phyloP scores from a whole-genome alignment of 345 rosid species.

The Eucalyptus marginata region DNA sequence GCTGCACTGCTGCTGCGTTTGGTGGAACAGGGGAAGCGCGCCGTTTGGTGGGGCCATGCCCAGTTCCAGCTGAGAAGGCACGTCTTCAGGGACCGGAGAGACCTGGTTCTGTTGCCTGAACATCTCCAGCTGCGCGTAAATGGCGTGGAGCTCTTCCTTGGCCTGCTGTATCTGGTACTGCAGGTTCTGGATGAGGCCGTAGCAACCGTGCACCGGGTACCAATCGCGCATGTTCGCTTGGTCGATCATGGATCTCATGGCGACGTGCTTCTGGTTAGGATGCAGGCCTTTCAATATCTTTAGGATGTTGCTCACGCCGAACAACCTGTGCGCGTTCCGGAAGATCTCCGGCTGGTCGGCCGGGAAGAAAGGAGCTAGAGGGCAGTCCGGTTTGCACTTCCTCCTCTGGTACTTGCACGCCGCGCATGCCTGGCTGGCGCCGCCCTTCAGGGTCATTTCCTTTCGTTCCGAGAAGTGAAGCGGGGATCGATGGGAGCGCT shows the following conservation, averaged over 20 bases:
- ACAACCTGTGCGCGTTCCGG: slow-evolving; percentile 65
- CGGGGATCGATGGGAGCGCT: not conserved
- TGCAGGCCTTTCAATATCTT: slow-evolving; percentile 49
- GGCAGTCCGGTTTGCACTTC: slow-evolving; percentile 62
- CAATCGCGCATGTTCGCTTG: slow-evolving; percentile 60
- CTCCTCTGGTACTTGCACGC: slow-evolving; percentile 87
- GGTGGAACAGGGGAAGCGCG: slow-evolving; percentile 14
- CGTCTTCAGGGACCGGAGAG: slow-evolving; percentile 9
- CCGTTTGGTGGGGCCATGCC: slow-evolving; percentile 67
- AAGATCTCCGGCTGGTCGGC: slow-evolving; percentile 65
- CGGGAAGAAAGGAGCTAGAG: slow-evolving; percentile 72
- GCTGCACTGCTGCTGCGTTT: slow-evolving; percentile 5
- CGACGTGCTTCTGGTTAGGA: slow-evolving; percentile 32
- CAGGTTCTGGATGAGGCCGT: slow-evolving; percentile 37
- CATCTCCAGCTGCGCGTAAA: slow-evolving; percentile 49
- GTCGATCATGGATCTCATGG: slow-evolving; percentile 74
- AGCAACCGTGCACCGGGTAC: slow-evolving; percentile 76
- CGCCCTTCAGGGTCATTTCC: slow-evolving; percentile 81
- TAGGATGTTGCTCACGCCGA: slow-evolving; percentile 71
- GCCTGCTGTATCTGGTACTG: slow-evolving; percentile 31
- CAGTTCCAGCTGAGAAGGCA: slow-evolving; percentile 56
- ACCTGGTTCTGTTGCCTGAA: slow-evolving; percentile 32
- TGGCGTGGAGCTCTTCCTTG: slow-evolving; percentile 51
- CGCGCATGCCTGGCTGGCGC: slow-evolving; percentile 89
- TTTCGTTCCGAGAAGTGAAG: not conserved